Evolutionary conservation across 2,329 filamentous ascomycete genomes (phyloP).

Genomic region (Fusarium buharicum): DNA sequence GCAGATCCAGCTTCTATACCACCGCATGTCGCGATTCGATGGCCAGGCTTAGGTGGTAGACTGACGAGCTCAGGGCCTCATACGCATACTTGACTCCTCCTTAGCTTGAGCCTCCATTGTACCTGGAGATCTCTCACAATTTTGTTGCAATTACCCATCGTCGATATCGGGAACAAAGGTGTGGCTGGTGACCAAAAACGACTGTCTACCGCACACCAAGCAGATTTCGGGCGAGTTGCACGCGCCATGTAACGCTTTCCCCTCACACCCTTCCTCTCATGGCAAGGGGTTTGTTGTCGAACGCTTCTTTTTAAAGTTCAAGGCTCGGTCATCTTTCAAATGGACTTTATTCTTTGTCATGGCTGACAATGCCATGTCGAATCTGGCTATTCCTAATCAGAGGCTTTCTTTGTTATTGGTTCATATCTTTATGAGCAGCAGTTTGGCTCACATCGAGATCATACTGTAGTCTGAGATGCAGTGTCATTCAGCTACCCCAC

Average conservation of each 20-base stretch:
- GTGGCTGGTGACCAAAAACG: constrained; percentile 29
- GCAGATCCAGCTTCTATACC: neutral
- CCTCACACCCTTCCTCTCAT: constrained; percentile 17
- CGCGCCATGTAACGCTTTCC: constrained; percentile 32
- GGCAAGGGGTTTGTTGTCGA: constrained; percentile 16
- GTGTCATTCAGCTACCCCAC: constrained; percentile 30
- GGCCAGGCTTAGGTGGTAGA: neutral
- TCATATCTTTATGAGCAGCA: constrained; percentile 4
- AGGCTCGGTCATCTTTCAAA: constrained; percentile 4
- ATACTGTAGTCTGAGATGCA: constrained; percentile 20
- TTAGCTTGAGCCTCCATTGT: neutral
- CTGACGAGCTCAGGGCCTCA: neutral
- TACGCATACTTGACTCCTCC: constrained; percentile 3
- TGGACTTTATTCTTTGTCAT: constrained; percentile 30
- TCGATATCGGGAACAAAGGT: constrained; percentile 4
- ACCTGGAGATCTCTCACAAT: constrained; percentile 2
- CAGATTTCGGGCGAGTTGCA: constrained; percentile 24
- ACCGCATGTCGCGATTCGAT: neutral
- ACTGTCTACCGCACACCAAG: constrained; percentile 24
- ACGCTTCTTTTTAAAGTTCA: constrained; percentile 13
- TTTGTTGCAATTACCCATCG: neutral
- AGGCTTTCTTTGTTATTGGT: constrained; percentile 4
- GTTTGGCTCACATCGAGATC: constrained; percentile 10
- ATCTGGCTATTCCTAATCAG: constrained; percentile 7
- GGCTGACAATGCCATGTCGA: constrained; percentile 18